phyloP scores from a whole-genome alignment of 1,139 yeast species.

The Debaryomyces robertsiae region DNA sequence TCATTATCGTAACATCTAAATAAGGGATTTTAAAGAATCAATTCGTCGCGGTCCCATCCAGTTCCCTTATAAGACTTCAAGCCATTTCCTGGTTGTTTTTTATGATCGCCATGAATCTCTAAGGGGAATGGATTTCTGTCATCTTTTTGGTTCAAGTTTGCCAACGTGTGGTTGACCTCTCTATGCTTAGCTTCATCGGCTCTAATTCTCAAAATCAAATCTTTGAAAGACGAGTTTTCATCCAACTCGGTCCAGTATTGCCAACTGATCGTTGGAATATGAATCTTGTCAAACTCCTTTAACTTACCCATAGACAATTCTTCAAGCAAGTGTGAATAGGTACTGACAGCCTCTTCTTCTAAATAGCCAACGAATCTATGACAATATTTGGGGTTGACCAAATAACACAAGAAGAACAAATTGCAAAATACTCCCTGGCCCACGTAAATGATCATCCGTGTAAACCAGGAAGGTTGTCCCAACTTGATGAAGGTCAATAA shows the following conservation, averaged over 20 bases:
- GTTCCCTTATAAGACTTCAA: conserved; percentile 47
- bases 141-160: conserved; percentile 53
- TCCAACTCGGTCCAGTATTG: conserved; percentile 62
- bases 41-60: conserved; percentile 70
- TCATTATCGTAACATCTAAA: no score
- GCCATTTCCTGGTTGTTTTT: conserved; percentile 60
- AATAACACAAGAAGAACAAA: conserved; percentile 61
- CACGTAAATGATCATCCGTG: conserved; percentile 55
- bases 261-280: conserved; percentile 60
- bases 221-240: conserved; percentile 55
- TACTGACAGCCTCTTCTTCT: conserved; percentile 77
- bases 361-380: conserved; percentile 79
- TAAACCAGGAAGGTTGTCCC: conserved; percentile 64
- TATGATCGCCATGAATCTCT: conserved; percentile 33
- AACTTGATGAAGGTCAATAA: conserved; percentile 67
- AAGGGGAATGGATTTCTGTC: conserved; percentile 75
- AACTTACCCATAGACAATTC: conserved; percentile 56
- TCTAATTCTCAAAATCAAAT: conserved; percentile 57
- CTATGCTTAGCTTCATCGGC: conserved; percentile 76
- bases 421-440: conserved; percentile 79
- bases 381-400: conserved; percentile 63
- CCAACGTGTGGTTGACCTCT: conserved; percentile 77
- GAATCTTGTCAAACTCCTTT: conserved; percentile 46
- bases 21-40: conserved; percentile 17
- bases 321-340: conserved; percentile 63